phyloP scores from a whole-genome alignment of 1,284 basidiomycete genomes.

The Cryptococcus sp. region DNA sequence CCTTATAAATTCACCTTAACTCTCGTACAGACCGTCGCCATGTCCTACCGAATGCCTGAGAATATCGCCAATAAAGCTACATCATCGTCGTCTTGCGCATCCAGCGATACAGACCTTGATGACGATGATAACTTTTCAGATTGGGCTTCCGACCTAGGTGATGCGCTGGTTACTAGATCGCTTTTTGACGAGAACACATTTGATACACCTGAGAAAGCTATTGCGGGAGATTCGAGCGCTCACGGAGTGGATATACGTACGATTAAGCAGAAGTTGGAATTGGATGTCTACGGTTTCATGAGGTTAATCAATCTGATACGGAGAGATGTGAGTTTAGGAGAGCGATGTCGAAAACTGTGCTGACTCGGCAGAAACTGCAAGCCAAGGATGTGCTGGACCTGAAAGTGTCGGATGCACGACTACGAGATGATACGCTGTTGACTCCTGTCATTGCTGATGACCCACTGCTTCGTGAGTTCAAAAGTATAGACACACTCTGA shows the following conservation, averaged over 20 bases:
- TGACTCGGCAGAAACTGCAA: slow-evolving; percentile 10
- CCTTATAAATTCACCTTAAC: too few relatives aligned
- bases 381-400: slow-evolving; percentile 50
- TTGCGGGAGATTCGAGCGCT: slow-evolving; percentile 60
- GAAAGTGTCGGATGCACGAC: slow-evolving; percentile 59
- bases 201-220: slow-evolving; percentile 58
- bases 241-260: slow-evolving; percentile 46
- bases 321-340: slow-evolving; percentile 53
- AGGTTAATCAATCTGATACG: slow-evolving; percentile 83
- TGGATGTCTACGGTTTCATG: slow-evolving; percentile 68
- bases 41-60: slow-evolving; percentile 1
- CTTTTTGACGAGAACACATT: slow-evolving; percentile 72
- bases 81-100: background rate
- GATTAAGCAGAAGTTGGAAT: slow-evolving; percentile 30
- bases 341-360: background rate
- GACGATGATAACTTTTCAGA: slow-evolving; percentile 30
- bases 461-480: slow-evolving; percentile 67
- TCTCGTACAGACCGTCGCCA: background rate
- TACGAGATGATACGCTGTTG: slow-evolving; percentile 70
- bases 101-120: background rate
- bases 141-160: slow-evolving; percentile 40
- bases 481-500: background rate
- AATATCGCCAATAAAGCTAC: background rate
- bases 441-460: slow-evolving; percentile 76
- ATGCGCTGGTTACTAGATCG: slow-evolving; percentile 56